Evolutionary conservation across 352 stramenopile genomes (phyloP), one percentile per base, ranked within the genome.

Genomic region (Plasmopara halstedii): DNA sequence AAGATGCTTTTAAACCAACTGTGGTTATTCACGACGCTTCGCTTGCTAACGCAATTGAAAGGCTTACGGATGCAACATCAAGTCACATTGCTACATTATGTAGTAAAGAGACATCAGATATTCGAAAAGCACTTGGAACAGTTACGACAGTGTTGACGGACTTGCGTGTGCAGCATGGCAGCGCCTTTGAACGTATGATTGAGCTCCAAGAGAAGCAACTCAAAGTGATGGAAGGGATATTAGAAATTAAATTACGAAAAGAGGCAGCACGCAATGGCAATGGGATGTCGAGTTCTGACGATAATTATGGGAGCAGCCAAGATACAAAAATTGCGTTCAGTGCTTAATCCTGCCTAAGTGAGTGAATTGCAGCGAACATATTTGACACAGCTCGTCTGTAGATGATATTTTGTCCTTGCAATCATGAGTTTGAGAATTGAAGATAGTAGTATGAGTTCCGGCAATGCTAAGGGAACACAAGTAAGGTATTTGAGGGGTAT

Each of bases 181-280:
- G 56, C 4, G 58, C 70, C 2, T 64, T 84, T 37, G 54, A 53
- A 0, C 60, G 67, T 9, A 61, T 85, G 11, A 71, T 88, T 22
- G 50, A 80, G 56, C 49, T 88, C 19, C 72, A 86, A 42, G 70
- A 85, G 51, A 78, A 82, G 32, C 64, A 82, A n/a, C 43, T 88
- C 2, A 67, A 84, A 19, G 65, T 80, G 32, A 74, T 79, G 67
- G 58, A 85, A 42, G 56, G 58, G 18, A 74, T 88, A 5, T 21
- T 88, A 49, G 58, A 79, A 31, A 47, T 78, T 32, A 75, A 67
- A 41, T 36, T 78, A 35, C 65, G 67, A 26, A 65, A 61, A 31
- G 58, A 70, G 39, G 52, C 43, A 47, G 42, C 52, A 11, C 27
- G 40, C 22, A 53, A 54, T 22, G n/a, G 43, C 17, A 64, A 32